phyloP scores from a whole-genome alignment of 805 yeast species.

The Starmerella sirachaensis region DNA sequence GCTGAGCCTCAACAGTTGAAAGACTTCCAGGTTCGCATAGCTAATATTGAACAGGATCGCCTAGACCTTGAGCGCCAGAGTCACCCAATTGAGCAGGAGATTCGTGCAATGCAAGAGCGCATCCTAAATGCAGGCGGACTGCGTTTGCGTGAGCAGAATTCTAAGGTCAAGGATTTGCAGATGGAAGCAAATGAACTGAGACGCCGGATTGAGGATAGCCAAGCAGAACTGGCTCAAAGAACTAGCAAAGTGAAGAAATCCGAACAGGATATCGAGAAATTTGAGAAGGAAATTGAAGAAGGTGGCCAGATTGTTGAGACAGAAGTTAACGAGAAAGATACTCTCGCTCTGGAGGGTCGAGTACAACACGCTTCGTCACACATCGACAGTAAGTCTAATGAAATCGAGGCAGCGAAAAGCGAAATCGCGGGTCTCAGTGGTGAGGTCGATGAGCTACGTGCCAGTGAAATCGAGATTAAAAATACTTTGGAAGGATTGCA shows the following conservation, averaged over 20 bases:
- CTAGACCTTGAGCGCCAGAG: conserved; percentile 41
- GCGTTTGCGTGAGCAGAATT: conserved; percentile 54
- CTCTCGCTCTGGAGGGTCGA: conserved; percentile 1
- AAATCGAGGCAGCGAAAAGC: conserved; percentile 14
- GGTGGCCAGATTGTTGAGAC: conserved; percentile 15
- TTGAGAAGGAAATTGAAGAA: conserved; percentile 23
- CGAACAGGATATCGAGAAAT: conserved; percentile 28
- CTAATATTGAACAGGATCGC: conserved; percentile 31
- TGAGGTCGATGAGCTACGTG: conserved; percentile 26
- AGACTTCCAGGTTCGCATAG: not conserved
- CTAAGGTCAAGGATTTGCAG: conserved; percentile 66
- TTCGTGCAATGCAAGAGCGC: conserved; percentile 53
- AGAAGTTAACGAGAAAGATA: conserved; percentile 13
- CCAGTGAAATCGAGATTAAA: conserved; percentile 18
- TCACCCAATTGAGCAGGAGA: conserved; percentile 41
- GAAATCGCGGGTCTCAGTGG: conserved; percentile 29
- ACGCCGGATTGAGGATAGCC: conserved; percentile 39
- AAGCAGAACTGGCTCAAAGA: conserved; percentile 29
- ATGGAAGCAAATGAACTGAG: conserved; percentile 32
- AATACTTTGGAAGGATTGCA: conserved; percentile 6
- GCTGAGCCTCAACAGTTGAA: not conserved
- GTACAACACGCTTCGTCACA: conserved; percentile 2
- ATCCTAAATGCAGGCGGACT: conserved; percentile 91
- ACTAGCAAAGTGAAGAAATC: conserved; percentile 6
- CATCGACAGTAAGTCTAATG: not conserved